These are phyloP conservation scores for Penicillium oxalicum DNA, from an alignment of 2,329 filamentous ascomycete species.

Conservation along the genomic window DNA sequence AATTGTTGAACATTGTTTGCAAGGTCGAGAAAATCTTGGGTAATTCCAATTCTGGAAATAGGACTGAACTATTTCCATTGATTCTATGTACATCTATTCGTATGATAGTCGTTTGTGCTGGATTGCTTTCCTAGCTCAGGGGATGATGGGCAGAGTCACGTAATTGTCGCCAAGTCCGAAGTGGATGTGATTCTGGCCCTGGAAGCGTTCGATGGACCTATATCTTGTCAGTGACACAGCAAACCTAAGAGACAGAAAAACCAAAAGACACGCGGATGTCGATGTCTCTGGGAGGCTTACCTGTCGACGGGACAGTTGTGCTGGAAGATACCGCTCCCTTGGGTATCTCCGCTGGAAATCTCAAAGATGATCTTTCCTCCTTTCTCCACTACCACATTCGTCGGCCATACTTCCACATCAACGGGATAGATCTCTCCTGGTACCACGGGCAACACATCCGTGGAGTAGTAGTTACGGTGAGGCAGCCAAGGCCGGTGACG, in stretches of 20 bases:
- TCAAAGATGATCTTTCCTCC: slow-evolving; percentile 28
- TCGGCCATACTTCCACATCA: slow-evolving; percentile 43
- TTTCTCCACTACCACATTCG: slow-evolving; percentile 32
- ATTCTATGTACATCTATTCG: neutral
- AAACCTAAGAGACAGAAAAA: too few relatives aligned
- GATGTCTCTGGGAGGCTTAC: slow-evolving; percentile 13
- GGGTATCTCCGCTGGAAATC: slow-evolving; percentile 44
- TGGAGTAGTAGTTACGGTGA: slow-evolving; percentile 47
- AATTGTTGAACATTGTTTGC: too few relatives aligned
- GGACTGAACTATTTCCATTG: neutral
- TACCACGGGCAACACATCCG: slow-evolving; percentile 43
- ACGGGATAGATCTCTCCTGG: slow-evolving; percentile 47
- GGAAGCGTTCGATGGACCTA: slow-evolving; percentile 40
- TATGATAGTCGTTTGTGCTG: neutral
- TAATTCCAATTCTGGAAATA: too few relatives aligned
- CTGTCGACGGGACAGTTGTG: slow-evolving; percentile 39
- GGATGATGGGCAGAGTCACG: slow-evolving; percentile 46
- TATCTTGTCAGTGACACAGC: neutral
- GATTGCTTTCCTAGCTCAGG: slow-evolving; percentile 12
- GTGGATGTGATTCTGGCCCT: slow-evolving; percentile 45
- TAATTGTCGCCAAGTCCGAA: slow-evolving; percentile 46
- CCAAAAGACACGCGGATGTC: neutral
- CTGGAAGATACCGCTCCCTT: slow-evolving; percentile 46
- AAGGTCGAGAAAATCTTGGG: too few relatives aligned
- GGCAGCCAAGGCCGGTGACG: slow-evolving; percentile 44